Conservation (phyloP, 768 basidiomycete genomes). For the Panaeolus cyanescens region DNA sequence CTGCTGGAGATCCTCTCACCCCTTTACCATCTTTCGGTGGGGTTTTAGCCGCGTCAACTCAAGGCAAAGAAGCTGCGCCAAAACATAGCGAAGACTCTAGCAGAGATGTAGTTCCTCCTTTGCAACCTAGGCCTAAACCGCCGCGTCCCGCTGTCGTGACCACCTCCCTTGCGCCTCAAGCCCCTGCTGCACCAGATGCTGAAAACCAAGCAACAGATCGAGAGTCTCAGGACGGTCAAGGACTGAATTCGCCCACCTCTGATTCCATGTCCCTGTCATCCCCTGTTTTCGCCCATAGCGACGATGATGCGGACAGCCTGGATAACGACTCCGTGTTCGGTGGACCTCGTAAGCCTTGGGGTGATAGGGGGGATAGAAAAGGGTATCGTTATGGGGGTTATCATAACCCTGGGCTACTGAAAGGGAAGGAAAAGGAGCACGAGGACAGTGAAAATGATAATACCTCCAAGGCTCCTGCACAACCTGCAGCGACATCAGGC, state of each 20-base stretch:
- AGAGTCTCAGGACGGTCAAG: neutral
- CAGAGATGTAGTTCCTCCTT: neutral
- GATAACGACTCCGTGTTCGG: conserved; percentile 11
- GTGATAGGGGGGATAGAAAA: conserved; percentile 7
- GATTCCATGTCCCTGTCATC: conserved; percentile 35
- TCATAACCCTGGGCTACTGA: conserved; percentile 3
- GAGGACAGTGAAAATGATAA: conserved; percentile 1
- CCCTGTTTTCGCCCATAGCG: conserved; percentile 39
- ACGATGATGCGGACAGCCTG: conserved; percentile 17
- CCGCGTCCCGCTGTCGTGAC: neutral
- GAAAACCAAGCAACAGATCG: neutral
- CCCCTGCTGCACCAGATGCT: neutral
- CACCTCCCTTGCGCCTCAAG: neutral
- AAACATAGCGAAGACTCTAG: neutral
- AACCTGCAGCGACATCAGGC: neutral
- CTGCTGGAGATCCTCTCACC: neutral
- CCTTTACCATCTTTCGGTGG: neutral
- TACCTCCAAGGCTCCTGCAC: neutral
- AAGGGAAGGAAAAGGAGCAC: conserved; percentile 5
- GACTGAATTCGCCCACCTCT: conserved; percentile 8
- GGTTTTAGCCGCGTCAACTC: neutral
- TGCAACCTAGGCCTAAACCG: neutral
- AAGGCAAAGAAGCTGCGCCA: neutral
- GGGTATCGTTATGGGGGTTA: conserved; percentile 31
- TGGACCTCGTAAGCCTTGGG: conserved; percentile 2